These are phyloP conservation scores for Euphorbia pulcherrima DNA, from an alignment of 345 rosid species.

Conservation along the genomic window DNA sequence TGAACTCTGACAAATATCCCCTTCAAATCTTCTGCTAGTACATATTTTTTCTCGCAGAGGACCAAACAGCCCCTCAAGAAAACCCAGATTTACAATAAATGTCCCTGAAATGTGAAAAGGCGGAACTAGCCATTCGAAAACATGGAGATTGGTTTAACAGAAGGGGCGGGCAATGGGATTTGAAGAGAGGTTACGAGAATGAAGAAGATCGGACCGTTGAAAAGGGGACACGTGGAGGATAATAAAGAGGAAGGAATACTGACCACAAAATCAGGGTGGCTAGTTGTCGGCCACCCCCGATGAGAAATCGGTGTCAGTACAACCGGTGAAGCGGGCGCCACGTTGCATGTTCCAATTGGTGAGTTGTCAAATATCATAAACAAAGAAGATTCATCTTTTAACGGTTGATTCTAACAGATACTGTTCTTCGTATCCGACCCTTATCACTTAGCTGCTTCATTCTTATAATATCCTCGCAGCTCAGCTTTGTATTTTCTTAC, in stretches of 20 bases:
- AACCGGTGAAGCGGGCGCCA: conserved; percentile 39
- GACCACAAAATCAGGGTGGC: conserved; percentile 58
- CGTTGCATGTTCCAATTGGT: conserved; percentile 33
- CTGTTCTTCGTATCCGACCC: conserved; percentile 2
- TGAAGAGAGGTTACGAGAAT: conserved; percentile 12
- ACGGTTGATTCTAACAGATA: not conserved
- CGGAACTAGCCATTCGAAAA: conserved; percentile 5
- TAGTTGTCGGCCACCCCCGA: conserved; percentile 76
- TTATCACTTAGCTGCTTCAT: not conserved
- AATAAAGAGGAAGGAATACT: conserved; percentile 21
- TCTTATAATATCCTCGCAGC: too few species aligned
- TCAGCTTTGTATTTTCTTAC: too few species aligned
- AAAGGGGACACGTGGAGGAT: conserved; percentile 43
- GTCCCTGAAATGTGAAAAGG: not conserved
- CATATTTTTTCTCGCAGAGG: not conserved
- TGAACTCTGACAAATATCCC: conserved; percentile 41
- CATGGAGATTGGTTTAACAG: not conserved
- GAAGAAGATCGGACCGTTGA: conserved; percentile 28
- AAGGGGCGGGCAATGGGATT: conserved; percentile 1
- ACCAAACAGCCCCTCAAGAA: conserved; percentile 16
- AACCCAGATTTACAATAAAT: not conserved
- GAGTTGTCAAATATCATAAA: conserved; percentile 13
- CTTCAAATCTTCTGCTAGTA: conserved; percentile 22
- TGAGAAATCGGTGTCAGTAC: conserved; percentile 25
- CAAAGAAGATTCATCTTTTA: not conserved